phyloP scores from a whole-genome alignment of 305 asterid genomes.

The Solanum aculeatissimum region DNA sequence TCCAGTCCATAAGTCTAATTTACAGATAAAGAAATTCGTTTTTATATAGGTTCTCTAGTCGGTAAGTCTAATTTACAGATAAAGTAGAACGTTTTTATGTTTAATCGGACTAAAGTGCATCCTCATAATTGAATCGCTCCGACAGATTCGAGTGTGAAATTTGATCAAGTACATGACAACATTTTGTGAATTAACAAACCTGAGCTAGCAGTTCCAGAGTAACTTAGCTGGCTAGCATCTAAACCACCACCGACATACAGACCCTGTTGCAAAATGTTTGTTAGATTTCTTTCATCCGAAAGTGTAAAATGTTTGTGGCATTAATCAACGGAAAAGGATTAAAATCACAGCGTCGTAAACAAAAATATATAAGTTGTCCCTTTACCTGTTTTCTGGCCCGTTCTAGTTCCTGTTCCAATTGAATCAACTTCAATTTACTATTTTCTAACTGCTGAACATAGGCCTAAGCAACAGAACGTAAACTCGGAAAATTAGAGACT shows the following conservation, averaged over 20 bases:
- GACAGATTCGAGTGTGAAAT: background rate
- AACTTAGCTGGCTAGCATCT: constrained; percentile 44
- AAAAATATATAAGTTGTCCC: background rate
- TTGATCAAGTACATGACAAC: background rate
- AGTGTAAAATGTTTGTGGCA: background rate
- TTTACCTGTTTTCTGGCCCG: constrained; percentile 69
- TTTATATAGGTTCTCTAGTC: background rate
- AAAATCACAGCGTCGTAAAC: background rate
- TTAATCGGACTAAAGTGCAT: background rate
- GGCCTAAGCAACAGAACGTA: constrained; percentile 36
- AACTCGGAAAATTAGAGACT: background rate
- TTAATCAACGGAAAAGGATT: background rate
- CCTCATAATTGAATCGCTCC: background rate
- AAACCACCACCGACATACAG: constrained; percentile 31
- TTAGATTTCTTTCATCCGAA: constrained; percentile 7
- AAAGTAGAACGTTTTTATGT: background rate
- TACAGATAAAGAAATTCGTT: background rate
- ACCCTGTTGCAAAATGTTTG: constrained; percentile 31
- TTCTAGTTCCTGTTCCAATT: constrained; percentile 81
- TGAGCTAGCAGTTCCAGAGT: constrained; percentile 41
- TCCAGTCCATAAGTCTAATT: background rate
- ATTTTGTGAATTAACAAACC: constrained; percentile 27
- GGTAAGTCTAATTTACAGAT: background rate
- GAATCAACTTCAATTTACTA: constrained; percentile 60
- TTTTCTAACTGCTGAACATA: constrained; percentile 91